These are phyloP conservation scores for Rhynchosporium secalis DNA, from an alignment of 2,329 filamentous ascomycete species.

Conservation along the genomic window DNA sequence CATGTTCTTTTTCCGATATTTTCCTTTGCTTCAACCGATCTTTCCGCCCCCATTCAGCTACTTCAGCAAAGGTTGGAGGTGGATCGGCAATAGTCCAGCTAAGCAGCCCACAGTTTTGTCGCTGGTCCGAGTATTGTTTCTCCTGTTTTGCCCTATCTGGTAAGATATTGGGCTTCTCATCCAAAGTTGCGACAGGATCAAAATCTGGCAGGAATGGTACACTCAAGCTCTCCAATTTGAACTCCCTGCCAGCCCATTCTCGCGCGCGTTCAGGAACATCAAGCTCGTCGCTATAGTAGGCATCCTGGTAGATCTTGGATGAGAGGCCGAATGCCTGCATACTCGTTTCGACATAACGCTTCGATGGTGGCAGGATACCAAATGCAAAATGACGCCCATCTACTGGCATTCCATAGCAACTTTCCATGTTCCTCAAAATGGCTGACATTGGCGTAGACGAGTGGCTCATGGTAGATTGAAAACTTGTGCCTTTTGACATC, in stretches of 20 bases:
- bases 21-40: slow-evolving; percentile 32
- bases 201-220: slow-evolving; percentile 81
- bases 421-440: slow-evolving; percentile 24
- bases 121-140: slow-evolving; percentile 51
- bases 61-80: slow-evolving; percentile 71
- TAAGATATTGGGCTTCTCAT: slow-evolving; percentile 47
- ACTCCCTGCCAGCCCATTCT: slow-evolving; percentile 88
- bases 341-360: slow-evolving; percentile 53
- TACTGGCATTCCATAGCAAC: slow-evolving; percentile 12
- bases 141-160: slow-evolving; percentile 55
- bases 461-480: neutral
- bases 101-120: slow-evolving; percentile 59
- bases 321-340: slow-evolving; percentile 60
- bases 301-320: slow-evolving; percentile 76
- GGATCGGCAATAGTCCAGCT: slow-evolving; percentile 74
- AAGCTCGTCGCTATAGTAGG: slow-evolving; percentile 79
- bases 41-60: slow-evolving; percentile 65
- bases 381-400: slow-evolving; percentile 39
- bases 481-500: neutral
- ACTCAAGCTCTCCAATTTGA: slow-evolving; percentile 72
- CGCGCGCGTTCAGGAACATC: slow-evolving; percentile 77
- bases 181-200: slow-evolving; percentile 59
- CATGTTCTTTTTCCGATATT: neutral
- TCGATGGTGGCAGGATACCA: slow-evolving; percentile 44
- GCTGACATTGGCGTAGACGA: slow-evolving; percentile 15